Evolutionary conservation across 345 rosid species (phyloP), one percentile per base, ranked within the genome.

Genomic region (Raphanus sativus): DNA sequence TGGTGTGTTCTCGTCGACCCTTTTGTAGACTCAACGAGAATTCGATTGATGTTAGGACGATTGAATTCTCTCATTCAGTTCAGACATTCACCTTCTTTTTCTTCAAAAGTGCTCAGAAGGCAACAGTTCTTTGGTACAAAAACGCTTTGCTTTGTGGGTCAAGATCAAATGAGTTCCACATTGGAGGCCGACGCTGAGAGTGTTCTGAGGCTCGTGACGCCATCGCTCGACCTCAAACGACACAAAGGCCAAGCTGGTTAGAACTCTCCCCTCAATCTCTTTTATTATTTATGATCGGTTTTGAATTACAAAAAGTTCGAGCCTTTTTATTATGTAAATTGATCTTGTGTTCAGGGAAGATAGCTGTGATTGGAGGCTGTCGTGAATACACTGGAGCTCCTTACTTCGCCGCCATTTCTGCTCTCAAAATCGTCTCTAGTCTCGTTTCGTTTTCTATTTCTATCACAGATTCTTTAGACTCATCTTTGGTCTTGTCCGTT

Each of bases 361-460:
- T 94, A 33, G 97, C 97, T 80, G 91, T 95, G 63, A 81, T 92
- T 52, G 99, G 99, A 72, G 99, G 99, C n/a, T 95, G 99, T 82
- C 89, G 97, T 40, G 99, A 94, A 83, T 94, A 94, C 83, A 94
- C 98, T 1, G 98, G 98, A 64, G 99, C 98, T 75, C 99, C 98
- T 15, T 94, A 94, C 86, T 89, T 94, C 67, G 94, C 98, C 12
- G 95, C 99, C 66, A 95, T 95, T 79, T 95, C 97, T 9, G 98
- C 99, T 63, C 73, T 90, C 74, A 92, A 90, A 85, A 87, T 92
- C 73, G 98, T 95, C 13, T 79, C 87, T 79, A 2, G 60, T 75
- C 56, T 36, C 5, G 26, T 66, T 26, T 38, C 21, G 21, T 21
- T 33, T 33, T 6, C 38, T 40, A 32, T 64, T 73, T 26, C 0